Percentiles rank a stretch among this genome's conserved stretches.
phyloP scores from a whole-genome alignment of 192 early-diverging fungal species.

The Fimicolochytrium jonesii region DNA sequence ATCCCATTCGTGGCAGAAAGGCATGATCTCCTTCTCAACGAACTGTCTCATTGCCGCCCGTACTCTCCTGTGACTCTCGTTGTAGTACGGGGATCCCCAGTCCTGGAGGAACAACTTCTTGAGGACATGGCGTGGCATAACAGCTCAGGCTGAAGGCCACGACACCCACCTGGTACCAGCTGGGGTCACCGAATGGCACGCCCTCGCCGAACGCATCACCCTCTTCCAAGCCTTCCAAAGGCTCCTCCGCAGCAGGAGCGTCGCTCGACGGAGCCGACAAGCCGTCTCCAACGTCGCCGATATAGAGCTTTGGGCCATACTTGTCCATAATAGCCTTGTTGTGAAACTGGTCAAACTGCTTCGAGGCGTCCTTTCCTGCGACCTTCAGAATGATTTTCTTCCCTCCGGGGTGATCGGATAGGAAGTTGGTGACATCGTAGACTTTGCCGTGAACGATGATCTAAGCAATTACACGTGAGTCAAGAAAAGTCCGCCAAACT shows the following conservation, averaged over 20 bases:
- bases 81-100: slow-evolving; percentile 73
- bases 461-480: slow-evolving; percentile 1
- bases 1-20: slow-evolving; percentile 75
- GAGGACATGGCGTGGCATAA: too few species aligned
- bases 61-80: slow-evolving; percentile 61
- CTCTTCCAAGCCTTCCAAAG: slow-evolving; percentile 24
- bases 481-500: not conserved
- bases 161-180: slow-evolving; percentile 56
- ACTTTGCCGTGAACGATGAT: slow-evolving; percentile 33
- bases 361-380: slow-evolving; percentile 74
- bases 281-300: slow-evolving; percentile 58
- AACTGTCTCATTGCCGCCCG: slow-evolving; percentile 61
- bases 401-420: slow-evolving; percentile 46
- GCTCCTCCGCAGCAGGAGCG: not conserved
- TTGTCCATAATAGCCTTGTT: slow-evolving; percentile 61
- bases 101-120: slow-evolving; percentile 30
- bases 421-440: slow-evolving; percentile 51
- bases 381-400: slow-evolving; percentile 74
- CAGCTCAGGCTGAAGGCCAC: too few species aligned
- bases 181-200: slow-evolving; percentile 75
- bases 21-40: slow-evolving; percentile 78
- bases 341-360: slow-evolving; percentile 86
- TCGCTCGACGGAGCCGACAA: slow-evolving; percentile 7
- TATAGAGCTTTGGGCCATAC: slow-evolving; percentile 55
- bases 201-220: slow-evolving; percentile 68